Evolutionary conservation across 805 yeast genomes (phyloP).

Genomic region (Grigorovia humatica): DNA sequence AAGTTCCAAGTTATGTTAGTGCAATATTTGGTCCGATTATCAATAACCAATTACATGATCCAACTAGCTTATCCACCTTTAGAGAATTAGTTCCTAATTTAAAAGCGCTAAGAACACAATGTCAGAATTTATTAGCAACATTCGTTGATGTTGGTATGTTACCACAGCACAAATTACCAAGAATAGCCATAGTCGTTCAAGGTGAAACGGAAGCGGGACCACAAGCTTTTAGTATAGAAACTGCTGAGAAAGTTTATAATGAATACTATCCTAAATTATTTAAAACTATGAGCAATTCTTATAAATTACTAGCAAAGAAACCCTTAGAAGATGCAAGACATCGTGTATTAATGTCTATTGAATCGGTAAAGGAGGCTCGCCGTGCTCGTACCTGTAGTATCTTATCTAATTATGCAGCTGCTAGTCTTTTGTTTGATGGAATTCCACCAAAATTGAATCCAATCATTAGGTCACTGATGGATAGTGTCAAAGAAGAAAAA

Average conservation of each 20-base stretch:
- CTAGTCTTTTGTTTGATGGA: conserved; percentile 47
- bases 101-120: conserved; percentile 76
- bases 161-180: conserved; percentile 62
- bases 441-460: conserved; percentile 88
- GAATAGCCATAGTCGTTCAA: conserved; percentile 78
- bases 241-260: conserved; percentile 59
- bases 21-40: conserved; percentile 30
- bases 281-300: conserved; percentile 52
- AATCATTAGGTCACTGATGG: conserved; percentile 83
- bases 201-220: conserved; percentile 94
- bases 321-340: conserved; percentile 71
- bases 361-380: conserved; percentile 51
- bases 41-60: conserved; percentile 25
- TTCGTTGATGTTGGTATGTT: conserved; percentile 71
- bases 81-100: conserved; percentile 82
- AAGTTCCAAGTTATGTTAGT: conserved; percentile 23
- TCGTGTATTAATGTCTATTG: conserved; percentile 54
- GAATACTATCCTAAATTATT: conserved; percentile 59
- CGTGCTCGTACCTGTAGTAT: conserved; percentile 47
- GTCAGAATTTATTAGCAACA: conserved; percentile 69
- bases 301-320: conserved; percentile 59
- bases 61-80: conserved; percentile 38
- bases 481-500: conserved; percentile 72
- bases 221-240: conserved; percentile 73
- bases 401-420: conserved; percentile 67